These are phyloP conservation scores for Fusarium sp. DNA, from an alignment of 2,329 filamentous ascomycete species.

Conservation along the genomic window DNA sequence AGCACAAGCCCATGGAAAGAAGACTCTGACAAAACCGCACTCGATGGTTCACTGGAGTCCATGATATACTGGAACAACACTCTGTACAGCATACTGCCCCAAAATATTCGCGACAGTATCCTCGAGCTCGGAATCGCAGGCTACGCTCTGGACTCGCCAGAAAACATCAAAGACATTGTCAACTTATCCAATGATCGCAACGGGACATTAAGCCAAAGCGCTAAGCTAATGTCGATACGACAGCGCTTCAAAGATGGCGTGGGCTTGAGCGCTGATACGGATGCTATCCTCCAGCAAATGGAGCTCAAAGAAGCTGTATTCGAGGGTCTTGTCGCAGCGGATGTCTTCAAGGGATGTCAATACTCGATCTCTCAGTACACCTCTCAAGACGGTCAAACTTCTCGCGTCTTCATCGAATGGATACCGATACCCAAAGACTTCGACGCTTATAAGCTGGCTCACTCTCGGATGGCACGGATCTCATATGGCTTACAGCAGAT, in stretches of 20 bases:
- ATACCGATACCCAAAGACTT: neutral
- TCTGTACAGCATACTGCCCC: neutral
- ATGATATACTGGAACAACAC: conserved; percentile 1
- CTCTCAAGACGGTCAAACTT: fast-evolving
- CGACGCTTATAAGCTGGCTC: neutral
- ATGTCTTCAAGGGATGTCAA: neutral
- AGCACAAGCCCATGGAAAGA: neutral
- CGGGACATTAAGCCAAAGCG: neutral
- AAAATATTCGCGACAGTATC: neutral
- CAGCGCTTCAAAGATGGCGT: neutral
- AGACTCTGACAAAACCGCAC: neutral
- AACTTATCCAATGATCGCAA: neutral
- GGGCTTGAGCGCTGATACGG: fast-evolving
- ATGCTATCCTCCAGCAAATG: neutral
- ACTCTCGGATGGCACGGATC: neutral
- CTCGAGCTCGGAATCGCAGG: neutral
- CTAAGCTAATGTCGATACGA: neutral
- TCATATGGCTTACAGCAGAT: neutral
- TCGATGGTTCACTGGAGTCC: neutral
- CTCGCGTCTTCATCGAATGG: neutral
- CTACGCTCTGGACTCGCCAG: neutral
- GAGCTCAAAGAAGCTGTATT: neutral
- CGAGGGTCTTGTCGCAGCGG: fast-evolving
- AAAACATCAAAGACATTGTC: neutral
- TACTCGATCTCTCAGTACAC: neutral